A percentile compares a stretch with the other conserved stretches of the same genome.
phyloP scores from a whole-genome alignment of 805 yeast genomes.

The Yamadazyma sp. region DNA sequence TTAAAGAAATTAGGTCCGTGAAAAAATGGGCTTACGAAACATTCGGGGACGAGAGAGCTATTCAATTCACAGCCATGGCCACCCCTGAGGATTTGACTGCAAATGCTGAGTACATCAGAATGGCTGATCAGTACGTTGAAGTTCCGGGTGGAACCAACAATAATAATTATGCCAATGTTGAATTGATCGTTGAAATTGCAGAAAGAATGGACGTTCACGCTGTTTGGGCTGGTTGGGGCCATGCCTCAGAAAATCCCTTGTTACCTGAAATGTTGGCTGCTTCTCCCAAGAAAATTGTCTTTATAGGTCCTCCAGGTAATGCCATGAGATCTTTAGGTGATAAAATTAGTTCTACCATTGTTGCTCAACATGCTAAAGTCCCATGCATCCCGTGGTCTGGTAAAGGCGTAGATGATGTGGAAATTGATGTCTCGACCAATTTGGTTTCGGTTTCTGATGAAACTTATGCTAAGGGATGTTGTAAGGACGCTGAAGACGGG shows the following conservation, averaged over 20 bases:
- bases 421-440: slow-evolving; percentile 63
- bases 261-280: slow-evolving; percentile 92
- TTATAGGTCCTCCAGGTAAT: slow-evolving; percentile 98
- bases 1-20: slow-evolving; percentile 94
- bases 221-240: slow-evolving; percentile 99
- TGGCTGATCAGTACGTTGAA: slow-evolving; percentile 98
- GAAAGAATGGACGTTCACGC: slow-evolving; percentile 97
- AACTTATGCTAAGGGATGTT: slow-evolving; percentile 86
- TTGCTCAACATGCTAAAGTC: slow-evolving; percentile 97
- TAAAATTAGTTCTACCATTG: slow-evolving; percentile 95
- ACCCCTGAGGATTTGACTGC: slow-evolving; percentile 99
- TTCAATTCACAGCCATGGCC: slow-evolving; percentile 96
- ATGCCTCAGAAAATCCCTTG: slow-evolving; percentile 97
- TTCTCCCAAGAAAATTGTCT: slow-evolving; percentile 86
- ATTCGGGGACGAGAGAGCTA: slow-evolving; percentile 93
- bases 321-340: slow-evolving; percentile 99
- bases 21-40: slow-evolving; percentile 99
- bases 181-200: slow-evolving; percentile 93
- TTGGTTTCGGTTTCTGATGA: slow-evolving; percentile 88
- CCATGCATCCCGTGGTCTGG: slow-evolving; percentile 99
- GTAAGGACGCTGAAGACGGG: slow-evolving; percentile 84
- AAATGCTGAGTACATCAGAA: slow-evolving; percentile 95
- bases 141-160: slow-evolving; percentile 99
- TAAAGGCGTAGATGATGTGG: slow-evolving; percentile 87
- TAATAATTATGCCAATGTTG: slow-evolving; percentile 97